Evolutionary conservation across 2,329 filamentous ascomycete species (phyloP), one percentile per base, ranked within the genome.

Genomic region (Colletotrichum higginsianum): DNA sequence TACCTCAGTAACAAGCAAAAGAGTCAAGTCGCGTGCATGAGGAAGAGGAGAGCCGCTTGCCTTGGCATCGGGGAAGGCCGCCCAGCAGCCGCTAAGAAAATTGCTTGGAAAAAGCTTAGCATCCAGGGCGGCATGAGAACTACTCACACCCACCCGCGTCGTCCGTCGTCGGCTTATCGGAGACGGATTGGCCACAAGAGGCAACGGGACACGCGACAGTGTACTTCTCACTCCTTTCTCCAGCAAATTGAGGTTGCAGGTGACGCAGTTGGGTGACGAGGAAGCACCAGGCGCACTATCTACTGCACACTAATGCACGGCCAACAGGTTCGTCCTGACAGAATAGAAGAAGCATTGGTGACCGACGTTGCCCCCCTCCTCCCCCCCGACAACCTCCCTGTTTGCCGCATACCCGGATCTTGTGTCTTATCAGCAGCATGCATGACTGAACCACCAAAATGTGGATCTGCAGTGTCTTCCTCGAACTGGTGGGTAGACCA

Each of bases 21-120:
- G 8, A n/a, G 13, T 7, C 44, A 47, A 47, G 2, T 7, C 18
- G 46, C 7, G 11, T 9, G 13, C 12, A 23, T 23, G 23, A 15
- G 23, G 49, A 9, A 12, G 46, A 12, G n/a, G 30, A n/a, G 44
- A 18, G 23, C 3, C 8, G 16, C 6, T 4, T 18, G 55, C n/a
- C 55, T 57, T 57, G 55, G 55, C 55, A 57, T 9, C 50, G 12
- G 49, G 49, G 21, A 23, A 42, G 35, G 55, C 26, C 58, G n/a
- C 30, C 58, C n/a, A 61, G 46, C 42, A 57, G 44, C 58, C 44
- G 30, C 46, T 50, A 26, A 16, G n/a, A 61, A 30, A 15, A 50
- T 7, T 15, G 58, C 58, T 50, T 61, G 58, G 44, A 23, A 61
- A 23, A 61, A 50, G 60, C 60, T 61, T 61, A 61, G 60, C 60